Evolutionary conservation across 371 early-diverging fungal genomes (phyloP), one percentile per base, ranked within the genome.

Genomic region (Syncephalis plumigaleata): DNA sequence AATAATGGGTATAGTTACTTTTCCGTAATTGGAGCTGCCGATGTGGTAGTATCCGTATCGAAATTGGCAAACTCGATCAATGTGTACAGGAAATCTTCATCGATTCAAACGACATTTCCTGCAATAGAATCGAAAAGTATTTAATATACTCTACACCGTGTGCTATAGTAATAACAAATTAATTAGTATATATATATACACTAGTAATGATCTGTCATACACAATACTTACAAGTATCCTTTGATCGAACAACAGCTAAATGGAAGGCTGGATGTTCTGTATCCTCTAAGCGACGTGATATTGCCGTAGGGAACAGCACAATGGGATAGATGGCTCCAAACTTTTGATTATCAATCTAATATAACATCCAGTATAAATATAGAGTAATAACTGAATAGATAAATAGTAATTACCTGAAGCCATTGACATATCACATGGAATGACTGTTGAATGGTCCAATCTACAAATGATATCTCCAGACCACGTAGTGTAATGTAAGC

Each of bases 91-190:
- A 96, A 84, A 43, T 86, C 84, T 54, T 91, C 93, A 52, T 94
- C 95, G 24, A 91, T 63, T 91, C 87, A 18, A 96, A 57, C 3
- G 89, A 89, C 52, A 96, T 63, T 58, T 94, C 91, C 59, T 96
- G 97, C 2, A 91, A 51, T 8, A 95, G 56, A 1, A 87, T 67
- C 1, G 87, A 83, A 48, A 87, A 89, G 59, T 86, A 91, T 53
- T 94, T 82, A 59, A 86, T 78, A 60, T 87, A 93, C 21, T 83
- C 76, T 15, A 94, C 87, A 44, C 91, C 91, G 48, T 84, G 84
- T 1, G 81, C 71, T 59, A 52, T 4, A 31, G 31, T 31, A 31
- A 31, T 24, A 46, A 48, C 22, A 18, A 40, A 39, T 9, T 27
- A 45, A 15, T 31, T 5, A 38, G 23, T 21, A 44, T 3, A 37